phyloP scores from a whole-genome alignment of 1,139 yeast species.

The Kodamaea arcana region DNA sequence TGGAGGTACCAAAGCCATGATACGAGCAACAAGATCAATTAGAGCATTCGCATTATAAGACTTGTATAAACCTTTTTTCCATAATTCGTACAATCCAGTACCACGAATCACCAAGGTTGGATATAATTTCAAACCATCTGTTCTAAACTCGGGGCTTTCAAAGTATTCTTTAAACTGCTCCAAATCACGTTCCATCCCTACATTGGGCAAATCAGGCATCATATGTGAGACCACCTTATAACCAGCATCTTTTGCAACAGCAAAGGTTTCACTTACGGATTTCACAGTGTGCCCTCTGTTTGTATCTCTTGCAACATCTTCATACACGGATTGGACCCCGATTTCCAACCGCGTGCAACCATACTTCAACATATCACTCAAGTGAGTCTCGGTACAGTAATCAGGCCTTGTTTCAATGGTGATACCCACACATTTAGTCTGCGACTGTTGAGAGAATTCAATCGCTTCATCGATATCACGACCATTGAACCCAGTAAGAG shows the following conservation, averaged over 20 bases:
- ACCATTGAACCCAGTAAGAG: conserved; percentile 90
- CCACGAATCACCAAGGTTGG: conserved; percentile 98
- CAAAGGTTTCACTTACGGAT: conserved; percentile 94
- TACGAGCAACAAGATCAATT: conserved; percentile 91
- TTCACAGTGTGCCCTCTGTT: conserved; percentile 97
- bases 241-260: conserved; percentile 95
- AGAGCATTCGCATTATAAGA: conserved; percentile 93
- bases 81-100: conserved; percentile 91
- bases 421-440: conserved; percentile 96
- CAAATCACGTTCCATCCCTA: conserved; percentile 96
- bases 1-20: conserved; percentile 94
- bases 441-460: conserved; percentile 84
- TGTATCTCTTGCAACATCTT: conserved; percentile 97
- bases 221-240: conserved; percentile 96
- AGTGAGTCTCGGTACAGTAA: conserved; percentile 93
- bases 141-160: conserved; percentile 94
- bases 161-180: conserved; percentile 95
- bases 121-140: conserved; percentile 92
- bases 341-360: conserved; percentile 97
- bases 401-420: conserved; percentile 98
- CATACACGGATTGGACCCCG: conserved; percentile 96
- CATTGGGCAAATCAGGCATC: conserved; percentile 99
- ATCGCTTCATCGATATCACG: conserved; percentile 88
- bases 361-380: conserved; percentile 90
- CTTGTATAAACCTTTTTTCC: conserved; percentile 95